Evolutionary conservation across 1,139 yeast genomes (phyloP), one percentile per base, ranked within the genome.

Genomic region (Nakaseomyces sp.): DNA sequence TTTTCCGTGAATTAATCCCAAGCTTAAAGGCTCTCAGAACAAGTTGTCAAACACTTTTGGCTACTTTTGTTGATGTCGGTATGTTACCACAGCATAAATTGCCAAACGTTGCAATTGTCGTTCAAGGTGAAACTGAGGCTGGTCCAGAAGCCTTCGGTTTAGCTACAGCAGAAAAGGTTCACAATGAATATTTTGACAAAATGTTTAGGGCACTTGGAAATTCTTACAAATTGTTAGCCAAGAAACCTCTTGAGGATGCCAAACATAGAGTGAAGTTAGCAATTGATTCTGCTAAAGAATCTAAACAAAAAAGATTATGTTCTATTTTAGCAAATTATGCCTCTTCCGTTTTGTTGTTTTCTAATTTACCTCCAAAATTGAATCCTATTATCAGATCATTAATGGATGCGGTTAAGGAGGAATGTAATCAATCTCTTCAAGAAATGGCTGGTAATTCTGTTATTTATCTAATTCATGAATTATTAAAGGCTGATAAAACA

Each of bases 121-220:
- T 89, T 4, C 93, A 87, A 62, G 98, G 98, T 29, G 98, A 91
- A 60, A 72, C 80, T 1, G 95, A 86, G 50, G 95, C 97, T 4
- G 97, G 96, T 1, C 89, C 95, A 0, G 89, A 82, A 53, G 97
- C 97, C 0, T 93, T 93, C 64, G 77, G 87, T 9, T 63, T 91
- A 40, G 83, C 75, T 36, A 77, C 77, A 52, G 97, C 96, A 1
- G 83, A 82, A 47, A 75, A 76, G 51, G 74, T 89, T 7, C 70
- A 81, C 26, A 69, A 70, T 42, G 87, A 81, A 42, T 76, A 79
- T 5, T 87, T 77, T 60, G 77, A 75, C 16, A 83, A 82, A 57
- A 66, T 88, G 51, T 69, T 78, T 51, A 77, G 77, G 47, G 60
- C 73, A 8, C 67, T 93, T 55, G 71, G 83, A n/a, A 78, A 95